Percentiles rank a stretch among this genome's conserved stretches.
Conservation (phyloP, 1,284 basidiomycete genomes). For the Moesziomyces globuligerus region DNA sequence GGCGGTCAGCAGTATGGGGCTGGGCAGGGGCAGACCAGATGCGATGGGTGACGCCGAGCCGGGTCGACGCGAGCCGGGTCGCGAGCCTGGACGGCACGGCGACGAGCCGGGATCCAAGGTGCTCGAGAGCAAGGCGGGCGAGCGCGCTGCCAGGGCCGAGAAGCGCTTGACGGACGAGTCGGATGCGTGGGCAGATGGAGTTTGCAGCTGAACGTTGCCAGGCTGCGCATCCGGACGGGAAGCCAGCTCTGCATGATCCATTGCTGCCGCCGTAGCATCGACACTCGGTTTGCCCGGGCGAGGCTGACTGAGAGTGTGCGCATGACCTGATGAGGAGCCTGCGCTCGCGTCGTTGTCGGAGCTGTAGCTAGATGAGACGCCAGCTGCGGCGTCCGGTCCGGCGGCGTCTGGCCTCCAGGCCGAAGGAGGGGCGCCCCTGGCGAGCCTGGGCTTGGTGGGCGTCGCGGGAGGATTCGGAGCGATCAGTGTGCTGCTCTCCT, state of each 20-base stretch:
- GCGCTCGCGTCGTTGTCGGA: slow-evolving; percentile 23
- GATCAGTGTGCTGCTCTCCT: not conserved
- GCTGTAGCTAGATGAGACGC: slow-evolving; percentile 13
- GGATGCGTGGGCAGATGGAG: not conserved
- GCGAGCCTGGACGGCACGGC: not conserved
- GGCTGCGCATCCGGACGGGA: too few species aligned
- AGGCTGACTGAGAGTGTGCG: not conserved
- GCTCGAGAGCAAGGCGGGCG: not conserved
- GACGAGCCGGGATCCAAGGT: not conserved
- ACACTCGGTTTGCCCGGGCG: not conserved
- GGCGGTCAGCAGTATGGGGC: not conserved
- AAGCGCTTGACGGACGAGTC: not conserved
- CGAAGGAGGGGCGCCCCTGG: slow-evolving; percentile 15
- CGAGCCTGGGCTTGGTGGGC: not conserved
- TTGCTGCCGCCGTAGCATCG: too few species aligned
- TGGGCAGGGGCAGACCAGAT: slow-evolving; percentile 10
- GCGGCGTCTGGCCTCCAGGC: slow-evolving; percentile 15
- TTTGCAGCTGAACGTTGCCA: not conserved
- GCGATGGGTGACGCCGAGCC: slow-evolving; percentile 2
- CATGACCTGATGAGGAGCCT: slow-evolving; percentile 12
- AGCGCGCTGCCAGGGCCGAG: slow-evolving; percentile 1
- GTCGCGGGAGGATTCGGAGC: not conserved
- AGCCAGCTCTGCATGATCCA: too few species aligned
- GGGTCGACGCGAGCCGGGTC: not conserved
- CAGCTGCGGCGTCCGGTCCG: not conserved